Evolutionary conservation across 148 eudicot genomes (phyloP), one percentile per base, ranked within the genome.

Genomic region (Vaccinium vitisidaea): DNA sequence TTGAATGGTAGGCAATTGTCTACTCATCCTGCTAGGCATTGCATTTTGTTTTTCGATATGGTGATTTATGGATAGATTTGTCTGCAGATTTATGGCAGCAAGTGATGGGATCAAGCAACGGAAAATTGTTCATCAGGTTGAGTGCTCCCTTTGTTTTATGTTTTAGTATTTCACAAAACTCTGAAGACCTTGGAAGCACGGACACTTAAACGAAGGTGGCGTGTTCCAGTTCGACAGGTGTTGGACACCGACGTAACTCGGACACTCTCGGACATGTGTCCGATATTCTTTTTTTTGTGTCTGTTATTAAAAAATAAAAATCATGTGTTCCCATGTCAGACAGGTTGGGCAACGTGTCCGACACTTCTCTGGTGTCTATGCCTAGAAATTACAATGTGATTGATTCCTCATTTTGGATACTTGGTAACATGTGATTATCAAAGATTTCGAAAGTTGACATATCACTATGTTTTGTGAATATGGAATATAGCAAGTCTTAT

Each of bases 61-160:
- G 32, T 56, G 27, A 76, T 75, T 87, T 4, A 2, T 78, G 50
- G 59, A 73, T 46, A 83, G 27, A 13, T 79, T n/a, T 85, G 8
- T 80, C 49, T 86, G 84, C 87, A 97, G 99, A 86, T 97, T 95
- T 90, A 90, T 97, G 98, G 93, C 92, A 81, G 99, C 98, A 81
- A 89, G 98, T 84, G 98, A 95, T 88, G 98, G 96, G 73, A 92
- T 97, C 86, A 95, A 91, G 91, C 90, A 91, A 86, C 88, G 94
- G 78, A 88, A 89, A 65, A 81, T 91, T 87, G 90, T 97, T 85
- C 87, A 93, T 67, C 88, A 94, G 99, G 99, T 96, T 85, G 16
- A 65, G 8, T 69, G 43, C 78, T 84, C 77, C 80, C 46, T 82
- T 65, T 49, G 80, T 69, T 71, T 79, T 74, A 43, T 16, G n/a